Evolutionary conservation across 2,329 filamentous ascomycete genomes (phyloP).

Genomic region (Aspergillus piperis): DNA sequence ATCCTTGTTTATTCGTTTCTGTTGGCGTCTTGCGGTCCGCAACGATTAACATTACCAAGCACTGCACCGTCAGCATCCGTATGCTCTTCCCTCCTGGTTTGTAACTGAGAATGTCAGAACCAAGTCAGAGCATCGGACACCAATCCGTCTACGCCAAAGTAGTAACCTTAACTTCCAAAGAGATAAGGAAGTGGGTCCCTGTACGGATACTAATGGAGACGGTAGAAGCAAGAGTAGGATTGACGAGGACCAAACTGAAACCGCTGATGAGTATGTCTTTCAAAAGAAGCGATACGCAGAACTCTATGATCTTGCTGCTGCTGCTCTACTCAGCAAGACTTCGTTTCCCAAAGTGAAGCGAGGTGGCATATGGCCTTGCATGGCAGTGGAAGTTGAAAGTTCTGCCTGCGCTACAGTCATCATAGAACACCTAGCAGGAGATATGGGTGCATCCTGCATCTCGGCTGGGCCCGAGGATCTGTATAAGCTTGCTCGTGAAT

Average conservation of each 20-base stretch:
- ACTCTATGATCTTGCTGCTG: neutral
- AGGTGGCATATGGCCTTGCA: neutral
- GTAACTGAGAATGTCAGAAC: neutral
- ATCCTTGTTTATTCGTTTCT: neutral
- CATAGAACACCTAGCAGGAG: neutral
- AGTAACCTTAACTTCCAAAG: neutral
- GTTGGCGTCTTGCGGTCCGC: neutral
- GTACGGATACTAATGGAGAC: neutral
- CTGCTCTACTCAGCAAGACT: neutral
- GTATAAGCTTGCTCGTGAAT: neutral
- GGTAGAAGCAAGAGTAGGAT: neutral
- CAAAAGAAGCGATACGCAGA: neutral
- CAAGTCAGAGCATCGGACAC: neutral
- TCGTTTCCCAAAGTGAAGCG: neutral
- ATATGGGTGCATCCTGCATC: neutral
- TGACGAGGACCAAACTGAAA: neutral
- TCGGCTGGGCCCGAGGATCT: neutral
- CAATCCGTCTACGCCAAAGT: neutral
- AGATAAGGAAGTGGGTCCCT: neutral
- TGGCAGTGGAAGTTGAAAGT: neutral
- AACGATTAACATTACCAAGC: neutral
- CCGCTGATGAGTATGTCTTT: neutral
- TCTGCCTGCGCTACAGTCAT: neutral
- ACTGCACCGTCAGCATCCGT: neutral
- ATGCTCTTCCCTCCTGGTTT: neutral